Base-by-base conservation (phyloP, 768 basidiomycete species). In the Tulasnella sp. region DNA sequence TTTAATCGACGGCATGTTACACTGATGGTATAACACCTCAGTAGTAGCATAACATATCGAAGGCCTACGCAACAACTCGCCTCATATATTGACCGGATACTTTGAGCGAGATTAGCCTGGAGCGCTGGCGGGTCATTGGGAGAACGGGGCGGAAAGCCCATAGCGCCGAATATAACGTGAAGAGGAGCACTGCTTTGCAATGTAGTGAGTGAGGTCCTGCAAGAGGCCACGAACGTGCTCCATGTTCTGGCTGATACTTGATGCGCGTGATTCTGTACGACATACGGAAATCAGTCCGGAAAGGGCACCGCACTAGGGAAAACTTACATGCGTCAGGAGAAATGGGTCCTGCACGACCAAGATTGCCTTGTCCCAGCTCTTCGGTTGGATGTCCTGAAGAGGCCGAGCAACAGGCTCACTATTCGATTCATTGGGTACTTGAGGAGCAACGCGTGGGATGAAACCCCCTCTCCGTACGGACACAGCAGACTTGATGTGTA, bases 311-410 rank as follows among this genome's bases (percentile, higher is more conserved):
- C 19, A 12, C 56, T 34, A 19, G n/a, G 44, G 12, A 17, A 29
- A n/a, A 30, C 61, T 53, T 45, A 65, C 64, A 49, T 62, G 57
- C 8, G 52, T 53, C 5, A 55, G 42, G 17, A 65, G 55, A 48
- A 65, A 66, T 1, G 68, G 67, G 63, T 70, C 69, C 43, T 48
- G 64, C 3, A 70, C 55, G 15, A 68, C 61, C 19, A 34, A 62
- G 43, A 59, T 43, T 19, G 61, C 46, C 25, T 17, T 46, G 1
- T 53, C 31, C 17, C 19, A 34, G 19, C 53, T 25, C n/a, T 22
- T 30, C 17, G 50, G 62, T 3, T 19, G 49, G 8, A 50, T 22
- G 17, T 44, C 54, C 22, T 21, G 24, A 31, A 12, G 31, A 8
- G 2, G 10, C 29, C 17, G 30, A 30, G 24, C 29, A 19, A 30